These are phyloP conservation scores for Clitopilus hobsonii DNA, from an alignment of 768 basidiomycete species.

Conservation along the genomic window DNA sequence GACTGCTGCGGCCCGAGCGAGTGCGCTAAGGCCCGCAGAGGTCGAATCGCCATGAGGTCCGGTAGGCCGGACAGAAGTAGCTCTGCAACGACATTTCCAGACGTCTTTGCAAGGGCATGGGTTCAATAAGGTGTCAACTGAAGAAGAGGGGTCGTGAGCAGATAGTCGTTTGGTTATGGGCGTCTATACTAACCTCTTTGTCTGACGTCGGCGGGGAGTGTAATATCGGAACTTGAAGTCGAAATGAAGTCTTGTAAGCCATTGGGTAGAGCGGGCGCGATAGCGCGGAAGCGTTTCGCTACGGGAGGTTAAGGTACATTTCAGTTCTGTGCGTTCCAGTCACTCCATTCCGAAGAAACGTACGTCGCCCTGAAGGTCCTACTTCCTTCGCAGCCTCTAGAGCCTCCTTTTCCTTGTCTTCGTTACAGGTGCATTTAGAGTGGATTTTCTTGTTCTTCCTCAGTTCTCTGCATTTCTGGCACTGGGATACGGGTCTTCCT, in stretches of 20 bases:
- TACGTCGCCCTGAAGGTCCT: no score
- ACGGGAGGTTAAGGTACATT: conserved; percentile 6
- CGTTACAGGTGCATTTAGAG: conserved; percentile 74
- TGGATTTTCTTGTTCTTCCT: conserved; percentile 78
- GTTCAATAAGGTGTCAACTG: conserved; percentile 60
- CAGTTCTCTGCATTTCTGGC: conserved; percentile 76
- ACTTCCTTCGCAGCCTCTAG: conserved; percentile 22
- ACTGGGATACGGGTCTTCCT: conserved; percentile 88
- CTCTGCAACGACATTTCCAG: conserved; percentile 53
- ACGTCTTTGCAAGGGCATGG: conserved; percentile 57
- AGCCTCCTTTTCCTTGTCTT: conserved; percentile 26
- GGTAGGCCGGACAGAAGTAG: conserved; percentile 7
- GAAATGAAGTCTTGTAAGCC: conserved; percentile 57
- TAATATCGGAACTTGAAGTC: conserved; percentile 18
- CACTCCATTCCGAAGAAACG: no score
- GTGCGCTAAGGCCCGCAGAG: conserved; percentile 20
- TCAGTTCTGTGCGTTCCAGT: no score
- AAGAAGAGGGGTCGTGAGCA: conserved; percentile 3
- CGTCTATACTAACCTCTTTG: conserved; percentile 39
- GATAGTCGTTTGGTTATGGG: conserved; percentile 2
- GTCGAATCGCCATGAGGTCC: conserved; percentile 5
- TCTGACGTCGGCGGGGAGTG: conserved; percentile 35
- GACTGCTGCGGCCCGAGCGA: conserved; percentile 35
- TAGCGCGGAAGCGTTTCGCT: conserved; percentile 70
- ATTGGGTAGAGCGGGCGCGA: conserved; percentile 68